Evolutionary conservation across 768 basidiomycete species (phyloP), one percentile per base, ranked within the genome.

Genomic region (Termitomyces sp.): DNA sequence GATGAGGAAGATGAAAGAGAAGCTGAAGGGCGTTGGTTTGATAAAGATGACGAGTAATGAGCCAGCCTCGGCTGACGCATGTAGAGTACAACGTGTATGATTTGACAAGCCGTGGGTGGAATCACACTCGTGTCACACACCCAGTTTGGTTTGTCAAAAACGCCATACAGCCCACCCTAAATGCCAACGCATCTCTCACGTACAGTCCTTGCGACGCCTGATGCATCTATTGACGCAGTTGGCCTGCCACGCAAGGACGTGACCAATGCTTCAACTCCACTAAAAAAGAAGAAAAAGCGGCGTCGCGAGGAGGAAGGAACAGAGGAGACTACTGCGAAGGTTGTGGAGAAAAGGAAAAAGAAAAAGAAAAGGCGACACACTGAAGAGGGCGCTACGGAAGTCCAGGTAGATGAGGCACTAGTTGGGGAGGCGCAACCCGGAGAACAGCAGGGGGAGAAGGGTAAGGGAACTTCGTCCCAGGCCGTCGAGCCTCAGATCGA

Each of bases 21-120:
- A 30, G 76, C 74, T 11, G 82, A 89, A 67, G 88, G 88, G 30
- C 73, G 76, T 21, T 91, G 89, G 84, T 91, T 91, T 69, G 83
- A 88, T 46, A 81, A 85, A 23, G 85, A 86, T 48, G 83, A 85
- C 23, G 75, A 76, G 19, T 49, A 34, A 53, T 43, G 41, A n/a
- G 8, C 10, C 14, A 14, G 12, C 11, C 12, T 35, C 5, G 17
- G 35, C 35, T 11, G 35, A 17, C 6, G 35, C 7, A 51, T 51
- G 2, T 39, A 49, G 8, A 27, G 25, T 50, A 39, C 16, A 21
- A 30, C 19, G 25, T 50, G 35, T 39, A 50, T 37, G 6, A 37
- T 48, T 30, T 14, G 32, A 23, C 37, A 21, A 48, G 16, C 23
- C n/a, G 28, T 35, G 1, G 28, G 28, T 12, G 25, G 9, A 34